Base-by-base conservation (phyloP, 805 yeast genomes). In the Torulaspora quercuum region DNA sequence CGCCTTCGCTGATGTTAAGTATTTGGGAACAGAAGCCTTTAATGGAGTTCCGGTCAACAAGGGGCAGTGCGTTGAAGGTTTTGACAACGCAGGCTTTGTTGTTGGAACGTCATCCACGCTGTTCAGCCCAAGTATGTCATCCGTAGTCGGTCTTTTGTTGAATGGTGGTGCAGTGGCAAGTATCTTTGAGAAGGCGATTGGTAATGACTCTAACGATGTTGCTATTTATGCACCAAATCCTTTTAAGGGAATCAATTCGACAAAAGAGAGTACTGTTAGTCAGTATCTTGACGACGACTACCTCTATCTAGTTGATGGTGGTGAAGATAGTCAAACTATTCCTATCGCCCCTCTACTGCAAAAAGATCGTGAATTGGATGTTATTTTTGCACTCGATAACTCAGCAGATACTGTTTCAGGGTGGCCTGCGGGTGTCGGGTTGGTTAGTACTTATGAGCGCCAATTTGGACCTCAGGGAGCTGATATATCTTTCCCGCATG, bases 21-120 rank as follows among this genome's bases (percentile, higher is more conserved):
- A 82, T 55, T 58, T 84, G 31, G 95, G 95, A 7, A 70, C 94
- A 1, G 59, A 70, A 14, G 71, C 82, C 22, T 51, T 68, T 16
- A 68, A 76, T 42, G 95, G 95, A 25, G 45, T 54, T 13, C 80
- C 86, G 7, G 50, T 52, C 4, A 50, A 57, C 11, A 59, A 60
- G 25, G 62, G 64, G 9, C 53, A 57, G 7, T 88, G 95, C 62
- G 62, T 75, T 40, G 72, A 65, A 2, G 89, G 90, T 2, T 80
- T 72, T 41, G 95, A 88, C 59, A 85, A 85, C 50, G 80, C 84
- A 6, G 94, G 95, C 5, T 88, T 76, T 53, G 64, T 84, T 20
- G 66, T 85, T 63, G 95, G 94, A 24, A 80, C 95, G 5, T 84
- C 95, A 2, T 82, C 95, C 2, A 70, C 90, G 1, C 61, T 87